These are phyloP conservation scores for Phytophthora kernoviae DNA, from an alignment of 352 stramenopile genomes.

Conservation along the genomic window DNA sequence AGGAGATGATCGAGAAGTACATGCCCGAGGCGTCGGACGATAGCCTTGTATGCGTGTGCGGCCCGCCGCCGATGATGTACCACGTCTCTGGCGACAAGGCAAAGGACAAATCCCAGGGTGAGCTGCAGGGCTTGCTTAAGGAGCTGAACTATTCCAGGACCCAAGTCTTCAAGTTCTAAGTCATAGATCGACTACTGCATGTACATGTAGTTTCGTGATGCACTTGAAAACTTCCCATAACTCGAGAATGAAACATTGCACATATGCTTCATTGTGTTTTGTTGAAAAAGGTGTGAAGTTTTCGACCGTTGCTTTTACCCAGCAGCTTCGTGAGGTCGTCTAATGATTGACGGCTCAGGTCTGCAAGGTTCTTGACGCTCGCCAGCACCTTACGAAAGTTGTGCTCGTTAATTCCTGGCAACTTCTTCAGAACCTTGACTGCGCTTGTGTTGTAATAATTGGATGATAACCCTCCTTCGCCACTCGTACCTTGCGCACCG, in stretches of 20 bases:
- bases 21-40: conserved; percentile 83
- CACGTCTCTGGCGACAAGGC: conserved; percentile 88
- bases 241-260: background rate
- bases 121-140: conserved; percentile 87
- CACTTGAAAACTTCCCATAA: background rate
- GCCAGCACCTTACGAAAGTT: conserved; percentile 88
- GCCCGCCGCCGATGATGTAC: conserved; percentile 90
- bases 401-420: conserved; percentile 96
- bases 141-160: conserved; percentile 77
- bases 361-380: conserved; percentile 72
- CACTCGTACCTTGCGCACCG: conserved; percentile 18
- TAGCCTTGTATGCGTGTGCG: conserved; percentile 88
- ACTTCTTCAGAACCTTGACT: conserved; percentile 93
- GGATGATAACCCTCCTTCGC: conserved; percentile 39
- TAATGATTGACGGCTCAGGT: conserved; percentile 71
- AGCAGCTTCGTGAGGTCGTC: conserved; percentile 71
- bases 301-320: conserved; percentile 74
- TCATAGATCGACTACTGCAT: background rate
- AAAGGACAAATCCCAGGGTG: conserved; percentile 85
- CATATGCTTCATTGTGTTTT: conserved; percentile 42
- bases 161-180: conserved; percentile 89
- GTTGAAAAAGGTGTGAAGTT: conserved; percentile 86
- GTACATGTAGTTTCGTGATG: too few relatives aligned
- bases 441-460: conserved; percentile 90
- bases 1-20: conserved; percentile 85